Conservation (phyloP, 2,329 filamentous ascomycete species). For the Penicillium sp. region DNA sequence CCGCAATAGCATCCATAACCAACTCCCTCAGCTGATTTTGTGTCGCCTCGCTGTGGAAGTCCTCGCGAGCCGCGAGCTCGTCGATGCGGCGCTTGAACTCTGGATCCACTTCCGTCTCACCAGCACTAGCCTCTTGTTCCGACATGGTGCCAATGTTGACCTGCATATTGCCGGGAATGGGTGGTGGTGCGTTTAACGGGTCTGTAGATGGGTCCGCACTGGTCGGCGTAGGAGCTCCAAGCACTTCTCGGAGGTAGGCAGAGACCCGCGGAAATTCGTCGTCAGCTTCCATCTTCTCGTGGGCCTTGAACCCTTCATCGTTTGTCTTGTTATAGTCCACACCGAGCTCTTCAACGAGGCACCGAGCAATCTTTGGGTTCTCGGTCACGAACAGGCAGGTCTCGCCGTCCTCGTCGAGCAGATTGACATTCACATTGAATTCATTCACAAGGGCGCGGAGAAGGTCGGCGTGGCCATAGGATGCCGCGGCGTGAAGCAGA, state of each 20-base stretch:
- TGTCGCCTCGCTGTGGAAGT: conserved; percentile 77
- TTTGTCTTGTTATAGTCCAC: conserved; percentile 66
- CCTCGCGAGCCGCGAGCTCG: conserved; percentile 75
- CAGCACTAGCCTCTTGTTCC: conserved; percentile 54
- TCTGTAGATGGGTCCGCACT: conserved; percentile 29
- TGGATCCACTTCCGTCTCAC: conserved; percentile 66
- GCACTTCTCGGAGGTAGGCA: conserved; percentile 60
- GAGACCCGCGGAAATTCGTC: conserved; percentile 73
- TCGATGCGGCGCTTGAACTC: conserved; percentile 85
- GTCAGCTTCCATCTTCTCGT: conserved; percentile 75
- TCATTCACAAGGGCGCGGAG: conserved; percentile 72
- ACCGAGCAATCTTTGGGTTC: conserved; percentile 70
- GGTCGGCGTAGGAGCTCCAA: conserved; percentile 28
- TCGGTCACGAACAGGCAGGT: conserved; percentile 94
- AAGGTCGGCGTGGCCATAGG: conserved; percentile 82
- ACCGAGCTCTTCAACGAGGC: conserved; percentile 77
- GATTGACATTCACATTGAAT: conserved; percentile 73
- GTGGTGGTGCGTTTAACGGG: conserved; percentile 52
- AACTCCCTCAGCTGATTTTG: conserved; percentile 76
- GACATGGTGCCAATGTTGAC: conserved; percentile 75
- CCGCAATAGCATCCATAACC: conserved; percentile 74
- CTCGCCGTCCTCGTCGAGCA: conserved; percentile 87
- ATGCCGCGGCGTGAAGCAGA: conserved; percentile 85
- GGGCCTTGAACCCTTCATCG: conserved; percentile 72
- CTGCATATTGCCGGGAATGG: conserved; percentile 70